Evolutionary conservation across 208 protist genomes (phyloP), one percentile per base, ranked within the genome.

Genomic region (Leishmania gerbilli): DNA sequence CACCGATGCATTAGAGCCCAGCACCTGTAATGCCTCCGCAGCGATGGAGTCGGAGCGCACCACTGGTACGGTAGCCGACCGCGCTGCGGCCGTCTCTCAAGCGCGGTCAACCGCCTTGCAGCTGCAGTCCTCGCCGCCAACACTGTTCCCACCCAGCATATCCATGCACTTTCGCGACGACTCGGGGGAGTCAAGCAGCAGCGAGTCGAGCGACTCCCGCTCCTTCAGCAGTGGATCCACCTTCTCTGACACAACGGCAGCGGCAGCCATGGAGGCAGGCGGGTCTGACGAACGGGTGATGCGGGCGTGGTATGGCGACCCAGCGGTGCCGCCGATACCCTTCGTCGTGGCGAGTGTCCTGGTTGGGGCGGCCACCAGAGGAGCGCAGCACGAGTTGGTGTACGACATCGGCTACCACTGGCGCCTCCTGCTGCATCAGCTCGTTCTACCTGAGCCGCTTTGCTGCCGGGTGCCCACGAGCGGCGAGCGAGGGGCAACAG

Each of bases 291-390:
- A 51, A n/a, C 42, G 11, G 21, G 40, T 45, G 58, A 75, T 69
- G 67, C 24, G 1, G 79, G 60, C 21, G 34, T 83, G 78, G 76
- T 81, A 79, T 60, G 42, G 37, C 45, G 55, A 71, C 71, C 6
- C 79, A 47, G 60, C 9, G 4, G 21, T 81, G 31, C 77, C 82
- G 19, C n/a, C 75, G 40, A 55, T 86, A 76, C 80, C 79, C 17
- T 80, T 53, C 53, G 87, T 90, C 9, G 81, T 68, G 17, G 37
- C 72, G 40, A 84, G 84, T 51, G 72, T 90, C 40, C 53, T 87
- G 62, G 60, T 90, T 24, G 81, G 87, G 13, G 84, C 81, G 6
- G 62, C 76, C n/a, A 87, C 82, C 19, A 76, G 71, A 2, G 74
- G 68, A 11, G 55, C 40, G 7, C 84, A 87, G 74, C 72, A 76